These are phyloP conservation scores for Eucalyptus virginea DNA, from an alignment of 345 rosid genomes.

Conservation along the genomic window DNA sequence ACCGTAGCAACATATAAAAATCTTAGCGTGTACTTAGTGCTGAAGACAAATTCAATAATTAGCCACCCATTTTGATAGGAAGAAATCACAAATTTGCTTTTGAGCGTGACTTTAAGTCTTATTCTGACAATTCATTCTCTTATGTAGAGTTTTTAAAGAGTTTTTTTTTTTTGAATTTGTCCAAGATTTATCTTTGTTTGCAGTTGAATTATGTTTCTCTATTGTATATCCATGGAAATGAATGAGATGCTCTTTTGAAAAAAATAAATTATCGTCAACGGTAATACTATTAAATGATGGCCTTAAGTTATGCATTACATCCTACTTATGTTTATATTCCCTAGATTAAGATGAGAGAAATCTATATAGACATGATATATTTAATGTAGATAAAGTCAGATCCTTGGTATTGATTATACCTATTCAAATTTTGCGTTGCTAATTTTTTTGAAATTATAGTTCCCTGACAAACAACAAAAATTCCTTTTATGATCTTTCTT, in stretches of 20 bases:
- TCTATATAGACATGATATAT: neutral
- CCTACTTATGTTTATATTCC: neutral
- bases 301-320: neutral
- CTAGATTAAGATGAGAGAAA: neutral
- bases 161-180: no score
- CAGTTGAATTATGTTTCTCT: no score
- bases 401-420: neutral
- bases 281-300: neutral
- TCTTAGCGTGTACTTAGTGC: no score
- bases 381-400: neutral
- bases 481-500: neutral
- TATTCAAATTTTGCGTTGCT: neutral
- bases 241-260: no score
- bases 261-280: no score
- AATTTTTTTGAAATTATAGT: neutral
- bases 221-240: no score
- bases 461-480: neutral
- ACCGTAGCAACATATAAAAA: no score
- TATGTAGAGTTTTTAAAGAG: no score
- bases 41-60: no score
- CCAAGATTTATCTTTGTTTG: no score
- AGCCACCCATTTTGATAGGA: accelerated
- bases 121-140: accelerated
- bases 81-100: no score
- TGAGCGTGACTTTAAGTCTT: no score